These are phyloP conservation scores for Talaromyces sp. DNA, from an alignment of 2,329 filamentous ascomycete genomes.

Conservation along the genomic window DNA sequence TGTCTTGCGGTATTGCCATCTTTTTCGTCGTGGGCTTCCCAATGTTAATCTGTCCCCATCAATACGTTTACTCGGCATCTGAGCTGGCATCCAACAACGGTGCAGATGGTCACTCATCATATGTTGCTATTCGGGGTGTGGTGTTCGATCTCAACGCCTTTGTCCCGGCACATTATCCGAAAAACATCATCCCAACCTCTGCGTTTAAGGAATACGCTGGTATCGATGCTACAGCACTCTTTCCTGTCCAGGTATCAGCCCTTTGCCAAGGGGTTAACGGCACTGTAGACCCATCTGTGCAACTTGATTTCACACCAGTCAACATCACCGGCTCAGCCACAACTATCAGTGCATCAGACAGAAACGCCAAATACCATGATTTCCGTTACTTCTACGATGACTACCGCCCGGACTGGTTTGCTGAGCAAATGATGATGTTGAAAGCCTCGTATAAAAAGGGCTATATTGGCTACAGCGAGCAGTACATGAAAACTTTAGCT, in stretches of 20 bases:
- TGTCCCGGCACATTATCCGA: constrained; percentile 73
- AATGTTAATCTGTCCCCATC: constrained; percentile 79
- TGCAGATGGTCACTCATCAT: constrained; percentile 60
- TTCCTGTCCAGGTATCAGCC: constrained; percentile 90
- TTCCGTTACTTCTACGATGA: constrained; percentile 83
- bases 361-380: constrained; percentile 81
- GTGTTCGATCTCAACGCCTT: constrained; percentile 80
- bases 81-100: constrained; percentile 75
- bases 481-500: constrained; percentile 70
- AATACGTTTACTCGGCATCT: constrained; percentile 75
- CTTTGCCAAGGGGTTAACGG: constrained; percentile 76
- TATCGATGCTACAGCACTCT: constrained; percentile 78
- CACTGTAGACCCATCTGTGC: constrained; percentile 64
- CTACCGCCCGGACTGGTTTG: constrained; percentile 85
- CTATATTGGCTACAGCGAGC: constrained; percentile 72
- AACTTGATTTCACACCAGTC: constrained; percentile 72
- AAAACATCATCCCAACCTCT: constrained; percentile 55
- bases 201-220: constrained; percentile 77
- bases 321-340: constrained; percentile 68
- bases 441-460: constrained; percentile 80
- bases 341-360: constrained; percentile 62
- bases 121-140: constrained; percentile 78
- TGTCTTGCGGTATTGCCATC: constrained; percentile 68
- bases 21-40: constrained; percentile 94
- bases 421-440: constrained; percentile 76